Evolutionary conservation across 1,284 basidiomycete genomes (phyloP).

Genomic region (Pseudomicrostroma phylloplanum): DNA sequence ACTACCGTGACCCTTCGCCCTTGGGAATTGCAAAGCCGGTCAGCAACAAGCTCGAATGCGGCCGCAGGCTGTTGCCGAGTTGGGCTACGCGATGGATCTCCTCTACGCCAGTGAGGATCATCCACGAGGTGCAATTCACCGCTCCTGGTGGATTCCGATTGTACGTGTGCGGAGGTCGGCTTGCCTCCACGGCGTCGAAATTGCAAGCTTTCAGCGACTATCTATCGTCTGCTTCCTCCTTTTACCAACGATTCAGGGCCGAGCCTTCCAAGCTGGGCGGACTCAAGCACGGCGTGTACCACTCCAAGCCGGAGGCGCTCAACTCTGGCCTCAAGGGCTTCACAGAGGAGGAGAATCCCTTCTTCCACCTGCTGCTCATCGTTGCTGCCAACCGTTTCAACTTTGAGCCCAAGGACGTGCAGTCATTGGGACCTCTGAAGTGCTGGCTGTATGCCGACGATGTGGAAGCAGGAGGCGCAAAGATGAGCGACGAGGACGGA

Average conservation of each 20-base stretch:
- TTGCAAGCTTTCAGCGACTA: slow-evolving; percentile 26
- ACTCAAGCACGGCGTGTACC: slow-evolving; percentile 12
- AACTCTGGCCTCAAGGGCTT: slow-evolving; percentile 43
- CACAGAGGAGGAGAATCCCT: slow-evolving; percentile 42
- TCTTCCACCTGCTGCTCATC: slow-evolving; percentile 47
- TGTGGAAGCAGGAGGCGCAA: slow-evolving; percentile 53
- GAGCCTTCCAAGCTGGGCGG: slow-evolving; percentile 16
- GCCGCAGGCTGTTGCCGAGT: slow-evolving; percentile 31
- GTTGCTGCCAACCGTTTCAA: slow-evolving; percentile 39
- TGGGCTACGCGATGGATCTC: slow-evolving; percentile 64
- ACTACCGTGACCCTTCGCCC: slow-evolving; percentile 30
- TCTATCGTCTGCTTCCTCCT: slow-evolving; percentile 26
- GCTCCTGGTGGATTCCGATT: slow-evolving; percentile 63
- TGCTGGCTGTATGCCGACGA: slow-evolving; percentile 55
- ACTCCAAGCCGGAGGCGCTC: slow-evolving; percentile 19
- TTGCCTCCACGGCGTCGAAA: slow-evolving; percentile 36
- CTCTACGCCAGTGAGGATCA: slow-evolving; percentile 61
- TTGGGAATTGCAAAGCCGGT: slow-evolving; percentile 23
- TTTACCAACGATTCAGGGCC: slow-evolving; percentile 37
- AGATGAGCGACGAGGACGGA: slow-evolving; percentile 46
- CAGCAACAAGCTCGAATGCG: slow-evolving; percentile 28
- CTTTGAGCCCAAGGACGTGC: slow-evolving; percentile 45
- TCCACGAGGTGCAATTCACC: slow-evolving; percentile 64
- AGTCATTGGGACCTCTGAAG: slow-evolving; percentile 50
- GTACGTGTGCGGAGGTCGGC: slow-evolving; percentile 63